Conservation (phyloP, 148 eudicot species). For the Camellia lanceoleosa region DNA sequence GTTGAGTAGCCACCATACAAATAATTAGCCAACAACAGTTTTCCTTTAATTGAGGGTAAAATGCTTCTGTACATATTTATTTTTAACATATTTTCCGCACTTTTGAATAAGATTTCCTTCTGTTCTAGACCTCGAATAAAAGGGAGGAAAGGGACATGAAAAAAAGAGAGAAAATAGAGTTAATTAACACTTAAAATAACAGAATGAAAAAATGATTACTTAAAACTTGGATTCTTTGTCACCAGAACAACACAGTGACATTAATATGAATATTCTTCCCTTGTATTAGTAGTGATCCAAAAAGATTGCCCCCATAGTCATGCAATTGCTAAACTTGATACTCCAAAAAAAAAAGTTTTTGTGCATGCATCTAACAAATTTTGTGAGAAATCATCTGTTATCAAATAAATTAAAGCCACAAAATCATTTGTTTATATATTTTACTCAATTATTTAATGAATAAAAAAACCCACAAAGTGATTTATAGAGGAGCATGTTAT, state of each 20-base stretch:
- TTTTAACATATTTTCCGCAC: neutral
- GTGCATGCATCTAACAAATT: neutral
- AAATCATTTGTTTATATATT: neutral
- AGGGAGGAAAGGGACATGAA: neutral
- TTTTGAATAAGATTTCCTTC: neutral
- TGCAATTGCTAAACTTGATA: conserved; percentile 1
- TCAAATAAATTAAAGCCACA: neutral
- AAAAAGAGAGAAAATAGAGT: neutral
- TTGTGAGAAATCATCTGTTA: neutral
- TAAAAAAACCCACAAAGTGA: neutral
- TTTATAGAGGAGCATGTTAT: conserved; percentile 13
- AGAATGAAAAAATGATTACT: neutral
- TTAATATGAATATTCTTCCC: neutral
- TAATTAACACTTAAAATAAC: neutral
- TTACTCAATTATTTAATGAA: neutral
- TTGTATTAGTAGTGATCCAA: neutral
- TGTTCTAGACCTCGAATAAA: neutral
- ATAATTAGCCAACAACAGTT: neutral
- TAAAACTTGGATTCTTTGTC: neutral
- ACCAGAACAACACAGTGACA: neutral
- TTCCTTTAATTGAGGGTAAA: neutral
- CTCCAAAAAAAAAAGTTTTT: neutral
- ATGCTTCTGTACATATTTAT: too few relatives aligned
- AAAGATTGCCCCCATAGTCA: neutral
- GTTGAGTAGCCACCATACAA: neutral